Evolutionary conservation across 306 rosid genomes (phyloP).

Genomic region (Cyamopsis tetragonoloba): DNA sequence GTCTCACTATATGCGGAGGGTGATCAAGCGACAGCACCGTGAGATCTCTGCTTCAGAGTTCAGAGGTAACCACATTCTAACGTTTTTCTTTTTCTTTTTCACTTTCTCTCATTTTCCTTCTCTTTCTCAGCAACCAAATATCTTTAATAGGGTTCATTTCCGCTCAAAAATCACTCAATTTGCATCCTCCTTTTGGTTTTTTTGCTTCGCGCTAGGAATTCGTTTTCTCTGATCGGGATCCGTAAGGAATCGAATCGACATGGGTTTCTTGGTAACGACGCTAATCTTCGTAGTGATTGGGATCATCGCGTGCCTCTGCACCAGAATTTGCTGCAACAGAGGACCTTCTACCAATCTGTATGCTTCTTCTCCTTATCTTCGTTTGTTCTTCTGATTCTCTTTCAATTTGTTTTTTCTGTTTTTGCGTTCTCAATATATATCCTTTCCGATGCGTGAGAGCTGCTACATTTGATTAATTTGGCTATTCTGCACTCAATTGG

Average conservation of each 20-base stretch:
- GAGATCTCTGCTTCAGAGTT: constrained; percentile 35
- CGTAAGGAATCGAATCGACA: constrained; percentile 35
- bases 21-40: constrained; percentile 16
- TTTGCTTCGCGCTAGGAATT: constrained; percentile 30
- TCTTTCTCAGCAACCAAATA: constrained; percentile 28
- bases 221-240: constrained; percentile 47
- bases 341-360: constrained; percentile 86
- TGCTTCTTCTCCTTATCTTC: constrained; percentile 5
- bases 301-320: constrained; percentile 64
- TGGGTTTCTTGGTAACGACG: constrained; percentile 81
- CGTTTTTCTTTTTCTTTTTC: background rate
- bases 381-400: background rate
- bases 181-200: background rate
- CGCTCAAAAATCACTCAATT: background rate
- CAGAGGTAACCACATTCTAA: constrained; percentile 31
- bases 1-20: constrained; percentile 11
- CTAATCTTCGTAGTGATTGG: constrained; percentile 69
- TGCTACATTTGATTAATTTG: constrained; percentile 22
- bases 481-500: too few species aligned
- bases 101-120: background rate
- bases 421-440: background rate
- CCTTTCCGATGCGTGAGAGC: background rate
- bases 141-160: background rate
- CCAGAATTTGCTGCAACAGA: constrained; percentile 75
- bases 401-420: background rate